Percentiles rank a stretch among this genome's conserved stretches.
These are phyloP conservation scores for Colletotrichum viniferum DNA, from an alignment of 2,329 filamentous ascomycete genomes.

Conservation along the genomic window DNA sequence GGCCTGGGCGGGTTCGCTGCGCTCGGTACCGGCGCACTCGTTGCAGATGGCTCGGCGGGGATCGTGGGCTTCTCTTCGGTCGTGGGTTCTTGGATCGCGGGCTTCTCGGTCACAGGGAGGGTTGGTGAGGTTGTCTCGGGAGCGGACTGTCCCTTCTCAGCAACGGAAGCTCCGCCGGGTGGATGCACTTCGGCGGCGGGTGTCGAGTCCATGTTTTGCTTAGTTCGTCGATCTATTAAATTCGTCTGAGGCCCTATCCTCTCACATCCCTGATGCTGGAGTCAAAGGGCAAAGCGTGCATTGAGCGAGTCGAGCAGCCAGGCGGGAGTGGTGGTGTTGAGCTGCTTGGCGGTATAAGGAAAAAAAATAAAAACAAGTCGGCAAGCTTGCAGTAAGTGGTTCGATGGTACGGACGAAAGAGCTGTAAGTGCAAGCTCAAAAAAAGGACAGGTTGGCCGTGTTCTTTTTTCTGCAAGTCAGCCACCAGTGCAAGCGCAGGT, in stretches of 20 bases:
- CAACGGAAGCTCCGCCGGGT: not conserved
- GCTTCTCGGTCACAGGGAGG: constrained; percentile 24
- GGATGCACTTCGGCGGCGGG: constrained; percentile 11
- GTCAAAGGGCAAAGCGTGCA: constrained; percentile 5
- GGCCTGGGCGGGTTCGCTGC: constrained; percentile 21
- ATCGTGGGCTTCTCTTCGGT: constrained; percentile 2
- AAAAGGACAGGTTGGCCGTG: constrained; percentile 10
- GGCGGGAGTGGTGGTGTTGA: not conserved
- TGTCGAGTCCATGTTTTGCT: constrained; percentile 17
- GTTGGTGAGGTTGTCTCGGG: not conserved
- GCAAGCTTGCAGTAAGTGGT: not conserved
- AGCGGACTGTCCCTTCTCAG: not conserved
- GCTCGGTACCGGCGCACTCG: not conserved
- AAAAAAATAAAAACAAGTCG: not conserved
- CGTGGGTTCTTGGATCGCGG: constrained; percentile 25
- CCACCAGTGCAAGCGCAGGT: not conserved
- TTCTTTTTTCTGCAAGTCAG: not conserved
- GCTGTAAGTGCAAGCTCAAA: constrained; percentile 1
- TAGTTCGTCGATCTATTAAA: constrained; percentile 15
- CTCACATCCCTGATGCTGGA: constrained; percentile 17
- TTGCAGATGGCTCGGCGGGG: not conserved
- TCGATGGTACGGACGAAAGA: not conserved
- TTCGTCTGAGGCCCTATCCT: not conserved
- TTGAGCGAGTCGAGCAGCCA: not conserved
- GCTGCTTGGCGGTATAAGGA: not conserved